Conservation (phyloP, 805 yeast species). For the Sugiyamaella valdiviana region DNA sequence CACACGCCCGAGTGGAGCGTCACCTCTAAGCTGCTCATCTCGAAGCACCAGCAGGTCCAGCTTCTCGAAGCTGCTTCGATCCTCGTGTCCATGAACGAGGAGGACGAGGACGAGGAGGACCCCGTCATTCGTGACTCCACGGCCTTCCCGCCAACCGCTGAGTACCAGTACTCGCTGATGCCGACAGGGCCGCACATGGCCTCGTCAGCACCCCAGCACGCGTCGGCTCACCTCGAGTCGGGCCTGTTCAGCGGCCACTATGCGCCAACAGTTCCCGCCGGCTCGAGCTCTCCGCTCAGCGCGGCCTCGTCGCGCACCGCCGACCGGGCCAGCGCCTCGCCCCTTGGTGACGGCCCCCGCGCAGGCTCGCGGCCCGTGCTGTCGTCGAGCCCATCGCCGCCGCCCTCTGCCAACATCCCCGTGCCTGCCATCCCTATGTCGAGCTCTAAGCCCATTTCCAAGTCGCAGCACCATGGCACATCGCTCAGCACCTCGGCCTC, state of each 20-base stretch:
- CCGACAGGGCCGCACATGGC: neutral
- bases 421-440: slow-evolving; percentile 14
- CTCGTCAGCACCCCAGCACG: neutral
- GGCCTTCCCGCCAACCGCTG: neutral
- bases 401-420: neutral
- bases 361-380: neutral
- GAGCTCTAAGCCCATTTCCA: slow-evolving; percentile 15
- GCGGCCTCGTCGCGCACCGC: neutral
- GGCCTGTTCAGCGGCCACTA: neutral
- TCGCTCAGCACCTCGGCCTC: neutral
- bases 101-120: slow-evolving; percentile 24
- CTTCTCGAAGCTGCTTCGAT: slow-evolving; percentile 67
- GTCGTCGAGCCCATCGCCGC: slow-evolving; percentile 8
- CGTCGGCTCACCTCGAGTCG: neutral
- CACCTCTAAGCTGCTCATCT: slow-evolving; percentile 70
- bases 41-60: slow-evolving; percentile 87
- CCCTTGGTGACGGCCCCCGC: neutral
- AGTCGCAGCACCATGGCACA: slow-evolving; percentile 1
- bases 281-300: neutral
- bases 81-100: slow-evolving; percentile 61
- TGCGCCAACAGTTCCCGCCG: neutral
- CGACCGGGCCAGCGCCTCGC: neutral
- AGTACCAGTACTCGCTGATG: neutral
- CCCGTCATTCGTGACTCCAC: neutral
- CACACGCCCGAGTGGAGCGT: slow-evolving; percentile 93